phyloP scores from a whole-genome alignment of 257 asterid species.

The Penstemon newberryi region DNA sequence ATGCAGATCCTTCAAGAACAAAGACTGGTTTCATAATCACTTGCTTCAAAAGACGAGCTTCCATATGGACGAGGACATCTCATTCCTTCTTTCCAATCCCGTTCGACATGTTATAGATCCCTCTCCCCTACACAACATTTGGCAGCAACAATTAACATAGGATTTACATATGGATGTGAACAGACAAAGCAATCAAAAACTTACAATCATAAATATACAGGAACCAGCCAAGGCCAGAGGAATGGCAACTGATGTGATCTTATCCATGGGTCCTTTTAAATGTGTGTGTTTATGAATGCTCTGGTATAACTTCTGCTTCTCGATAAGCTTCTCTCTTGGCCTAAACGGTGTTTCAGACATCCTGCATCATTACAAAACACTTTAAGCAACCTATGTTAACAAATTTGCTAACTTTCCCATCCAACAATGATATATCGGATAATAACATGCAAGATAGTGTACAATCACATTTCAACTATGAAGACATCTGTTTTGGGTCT shows the following conservation, averaged over 20 bases:
- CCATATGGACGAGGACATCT: conserved; percentile 13
- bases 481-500: too few species aligned
- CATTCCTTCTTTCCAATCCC: conserved; percentile 83
- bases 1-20: not conserved
- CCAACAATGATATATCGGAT: too few species aligned
- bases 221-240: conserved; percentile 67
- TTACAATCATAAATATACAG: conserved; percentile 56
- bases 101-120: conserved; percentile 79
- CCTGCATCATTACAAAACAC: conserved; percentile 40
- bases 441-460: too few species aligned
- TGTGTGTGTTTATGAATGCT: conserved; percentile 61
- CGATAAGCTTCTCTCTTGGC: conserved; percentile 67
- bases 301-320: conserved; percentile 63
- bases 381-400: not conserved
- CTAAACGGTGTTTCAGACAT: conserved; percentile 74
- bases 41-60: not conserved
- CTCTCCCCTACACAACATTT: conserved; percentile 52
- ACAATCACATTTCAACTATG: too few species aligned
- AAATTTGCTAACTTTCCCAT: not conserved
- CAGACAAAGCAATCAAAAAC: conserved; percentile 26
- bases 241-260: conserved; percentile 67
- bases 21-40: not conserved
- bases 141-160: conserved; percentile 11
- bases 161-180: not conserved
- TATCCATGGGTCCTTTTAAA: conserved; percentile 60